phyloP scores from a whole-genome alignment of 1,284 basidiomycete genomes.

The Earliella scabrosa region DNA sequence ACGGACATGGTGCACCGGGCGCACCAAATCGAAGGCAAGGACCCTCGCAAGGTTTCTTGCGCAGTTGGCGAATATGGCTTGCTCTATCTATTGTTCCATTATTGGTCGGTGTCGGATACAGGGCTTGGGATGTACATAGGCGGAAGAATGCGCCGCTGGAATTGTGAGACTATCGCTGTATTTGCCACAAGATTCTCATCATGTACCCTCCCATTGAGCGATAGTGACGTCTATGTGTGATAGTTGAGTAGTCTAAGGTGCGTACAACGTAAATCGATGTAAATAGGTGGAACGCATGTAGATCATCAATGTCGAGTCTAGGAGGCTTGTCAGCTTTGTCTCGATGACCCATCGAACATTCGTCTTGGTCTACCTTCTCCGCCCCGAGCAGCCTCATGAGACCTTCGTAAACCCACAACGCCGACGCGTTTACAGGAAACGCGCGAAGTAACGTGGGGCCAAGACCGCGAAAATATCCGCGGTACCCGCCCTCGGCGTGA shows the following conservation, averaged over 20 bases:
- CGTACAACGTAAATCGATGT: too few species aligned
- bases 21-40: neutral
- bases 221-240: too few species aligned
- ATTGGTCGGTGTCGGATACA: constrained; percentile 14
- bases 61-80: constrained; percentile 15
- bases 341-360: neutral
- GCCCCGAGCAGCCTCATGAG: constrained; percentile 66
- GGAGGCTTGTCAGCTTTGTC: neutral
- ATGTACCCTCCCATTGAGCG: too few species aligned
- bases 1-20: constrained; percentile 5
- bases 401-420: constrained; percentile 74
- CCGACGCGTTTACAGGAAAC: constrained; percentile 75
- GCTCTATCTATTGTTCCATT: constrained; percentile 18
- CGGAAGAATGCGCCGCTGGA: neutral
- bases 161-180: neutral
- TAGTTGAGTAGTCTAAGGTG: too few species aligned
- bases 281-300: neutral
- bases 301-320: constrained; percentile 14
- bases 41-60: constrained; percentile 1
- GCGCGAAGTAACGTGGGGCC: constrained; percentile 67
- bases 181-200: too few species aligned
- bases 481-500: constrained; percentile 50
- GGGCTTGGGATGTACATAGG: constrained; percentile 20
- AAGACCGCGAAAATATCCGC: constrained; percentile 67
- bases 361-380: constrained; percentile 52